Base-by-base conservation (phyloP, 306 rosid genomes). In the Pterocarpus santalinus region DNA sequence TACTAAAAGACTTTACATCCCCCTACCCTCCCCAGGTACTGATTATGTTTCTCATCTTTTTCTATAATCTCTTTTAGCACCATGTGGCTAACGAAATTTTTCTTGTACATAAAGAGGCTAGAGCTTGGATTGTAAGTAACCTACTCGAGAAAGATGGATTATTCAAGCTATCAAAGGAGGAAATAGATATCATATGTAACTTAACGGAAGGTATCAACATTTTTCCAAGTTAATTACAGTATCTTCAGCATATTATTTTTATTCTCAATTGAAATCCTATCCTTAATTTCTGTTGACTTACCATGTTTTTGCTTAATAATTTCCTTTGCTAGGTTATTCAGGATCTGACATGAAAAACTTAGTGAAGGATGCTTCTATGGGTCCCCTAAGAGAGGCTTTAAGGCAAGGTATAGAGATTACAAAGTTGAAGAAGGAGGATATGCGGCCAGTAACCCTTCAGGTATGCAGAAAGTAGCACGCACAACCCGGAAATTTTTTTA, bases 291-390 rank as follows among this genome's bases (percentile, higher is more conserved):
- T 57, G 65, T 17, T 76, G 67, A 49, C 36, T 56, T 43, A 4
- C 73, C 61, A 17, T 69, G 44, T 70, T 64, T 56, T 65, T 38
- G 28, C 67, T 83, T 61, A 56, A 53, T 32, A 43, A 69, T 46
- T 77, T 51, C 22, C 8, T 28, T 90, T 83, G 38, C 49, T 83
- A 92, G 97, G 99, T 36, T 95, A 95, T 81, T 95, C 97, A 9
- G 98, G 98, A 79, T 95, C 99, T 55, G 98, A 95, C 91, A 92
- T 95, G 99, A 89, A 90, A 73, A 95, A 95, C 82, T 90, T 95
- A 4, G 99, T 93, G 81, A 92, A 92, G 78, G 97, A 93, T 77
- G 98, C 99, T 66, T 90, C 97, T 32, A 88, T 95, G 98, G 99
- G 99, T 62, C 99, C 99, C 60, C 86, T 95, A n/a, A 90, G 99